These are phyloP conservation scores for Tulasnella sp. DNA, from an alignment of 768 basidiomycete species.

Conservation along the genomic window DNA sequence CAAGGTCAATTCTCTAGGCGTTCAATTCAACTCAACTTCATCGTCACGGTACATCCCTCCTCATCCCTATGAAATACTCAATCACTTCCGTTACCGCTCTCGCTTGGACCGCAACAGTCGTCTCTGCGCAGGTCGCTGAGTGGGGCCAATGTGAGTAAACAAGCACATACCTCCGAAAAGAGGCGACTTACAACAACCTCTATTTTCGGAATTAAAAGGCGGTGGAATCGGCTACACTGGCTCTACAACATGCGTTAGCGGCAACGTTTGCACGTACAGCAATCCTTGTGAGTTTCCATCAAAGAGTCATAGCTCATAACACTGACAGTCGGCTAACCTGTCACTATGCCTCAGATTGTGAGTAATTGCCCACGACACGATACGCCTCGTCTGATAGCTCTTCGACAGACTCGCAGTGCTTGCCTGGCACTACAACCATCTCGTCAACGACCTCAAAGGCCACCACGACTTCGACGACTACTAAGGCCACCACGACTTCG, in stretches of 20 bases:
- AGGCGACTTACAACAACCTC: no score
- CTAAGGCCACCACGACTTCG: conserved; percentile 21
- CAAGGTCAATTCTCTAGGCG: no score
- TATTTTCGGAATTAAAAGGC: background rate
- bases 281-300: conserved; percentile 29
- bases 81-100: background rate
- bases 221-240: conserved; percentile 30
- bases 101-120: background rate
- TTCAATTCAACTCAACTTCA: no score
- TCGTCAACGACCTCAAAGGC: conserved; percentile 22
- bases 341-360: background rate
- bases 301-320: background rate
- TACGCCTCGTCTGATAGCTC: background rate
- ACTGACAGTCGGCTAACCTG: background rate
- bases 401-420: background rate
- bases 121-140: background rate
- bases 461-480: conserved; percentile 24
- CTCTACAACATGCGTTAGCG: conserved; percentile 36
- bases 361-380: no score
- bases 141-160: background rate
- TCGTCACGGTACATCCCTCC: no score
- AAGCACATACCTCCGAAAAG: no score
- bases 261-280: conserved; percentile 31
- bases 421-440: conserved; percentile 25
- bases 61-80: background rate